Conservation (phyloP, 768 basidiomycete species). For the Leccinum boreale region DNA sequence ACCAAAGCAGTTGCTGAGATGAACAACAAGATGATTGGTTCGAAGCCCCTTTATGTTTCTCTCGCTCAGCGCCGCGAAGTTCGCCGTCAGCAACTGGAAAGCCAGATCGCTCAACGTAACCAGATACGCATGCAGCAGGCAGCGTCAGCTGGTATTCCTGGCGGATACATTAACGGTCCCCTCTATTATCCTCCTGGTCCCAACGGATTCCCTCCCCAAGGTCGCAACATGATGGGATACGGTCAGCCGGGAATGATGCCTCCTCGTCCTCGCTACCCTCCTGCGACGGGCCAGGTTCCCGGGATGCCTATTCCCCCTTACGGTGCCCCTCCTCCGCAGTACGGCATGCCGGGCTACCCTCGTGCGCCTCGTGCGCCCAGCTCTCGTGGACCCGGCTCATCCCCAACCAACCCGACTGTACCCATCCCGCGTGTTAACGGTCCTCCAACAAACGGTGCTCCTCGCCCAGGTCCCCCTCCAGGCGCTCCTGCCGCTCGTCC, state of each 20-base stretch:
- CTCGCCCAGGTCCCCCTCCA: slow-evolving; percentile 44
- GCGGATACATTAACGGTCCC: slow-evolving; percentile 42
- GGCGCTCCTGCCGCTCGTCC: slow-evolving; percentile 43
- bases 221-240: slow-evolving; percentile 72
- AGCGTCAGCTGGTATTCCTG: slow-evolving; percentile 77
- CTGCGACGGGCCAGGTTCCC: slow-evolving; percentile 62
- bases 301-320: slow-evolving; percentile 81
- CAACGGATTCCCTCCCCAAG: slow-evolving; percentile 70
- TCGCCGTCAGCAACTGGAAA: slow-evolving; percentile 96
- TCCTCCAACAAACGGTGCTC: slow-evolving; percentile 51
- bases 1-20: slow-evolving; percentile 99
- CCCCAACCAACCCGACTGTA: slow-evolving; percentile 61
- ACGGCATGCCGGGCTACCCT: slow-evolving; percentile 67
- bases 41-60: slow-evolving; percentile 97
- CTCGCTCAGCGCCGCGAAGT: slow-evolving; percentile 98
- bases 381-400: slow-evolving; percentile 65
- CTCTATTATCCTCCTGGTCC: slow-evolving; percentile 76
- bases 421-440: slow-evolving; percentile 67
- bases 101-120: slow-evolving; percentile 97
- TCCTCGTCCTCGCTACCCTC: slow-evolving; percentile 81
- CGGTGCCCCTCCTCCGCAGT: slow-evolving; percentile 71
- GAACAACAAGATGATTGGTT: slow-evolving; percentile 99
- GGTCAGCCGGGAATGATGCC: slow-evolving; percentile 87
- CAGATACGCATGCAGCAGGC: slow-evolving; percentile 95
- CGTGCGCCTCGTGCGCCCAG: slow-evolving; percentile 58